Conservation (phyloP, 768 basidiomycete genomes). For the Lactifluus subvellereus region DNA sequence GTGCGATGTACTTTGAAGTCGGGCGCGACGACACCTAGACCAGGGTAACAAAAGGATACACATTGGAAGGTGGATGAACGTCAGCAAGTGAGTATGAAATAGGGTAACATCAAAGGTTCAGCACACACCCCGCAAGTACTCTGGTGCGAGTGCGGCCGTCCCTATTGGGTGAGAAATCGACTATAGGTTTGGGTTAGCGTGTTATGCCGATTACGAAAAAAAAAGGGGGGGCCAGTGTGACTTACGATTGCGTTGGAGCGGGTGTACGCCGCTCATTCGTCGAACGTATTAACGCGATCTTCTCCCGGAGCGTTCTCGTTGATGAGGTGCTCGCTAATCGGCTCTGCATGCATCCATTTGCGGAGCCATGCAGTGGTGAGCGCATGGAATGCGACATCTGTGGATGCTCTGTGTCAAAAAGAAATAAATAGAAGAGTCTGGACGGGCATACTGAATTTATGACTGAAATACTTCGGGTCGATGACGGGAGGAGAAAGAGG, state of each 20-base stretch:
- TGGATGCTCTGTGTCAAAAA: slow-evolving; percentile 14
- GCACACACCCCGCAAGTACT: slow-evolving; percentile 29
- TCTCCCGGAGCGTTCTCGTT: slow-evolving; percentile 15
- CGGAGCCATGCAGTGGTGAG: slow-evolving; percentile 21
- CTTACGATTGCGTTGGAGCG: slow-evolving; percentile 21
- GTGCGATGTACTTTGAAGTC: slow-evolving; percentile 40
- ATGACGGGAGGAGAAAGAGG: slow-evolving; percentile 35
- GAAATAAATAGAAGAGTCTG: background rate
- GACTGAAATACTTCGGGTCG: slow-evolving; percentile 38
- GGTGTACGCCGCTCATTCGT: slow-evolving; percentile 18
- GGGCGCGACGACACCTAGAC: slow-evolving; percentile 38
- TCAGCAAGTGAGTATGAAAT: too few species aligned
- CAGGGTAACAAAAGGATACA: too few species aligned
- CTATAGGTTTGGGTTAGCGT: background rate
- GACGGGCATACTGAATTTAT: slow-evolving; percentile 15
- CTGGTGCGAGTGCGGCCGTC: slow-evolving; percentile 39
- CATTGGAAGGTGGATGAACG: too few species aligned
- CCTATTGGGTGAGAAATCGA: slow-evolving; percentile 27
- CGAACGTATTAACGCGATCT: slow-evolving; percentile 14
- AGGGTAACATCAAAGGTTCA: background rate
- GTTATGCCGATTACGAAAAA: background rate
- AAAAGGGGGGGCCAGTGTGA: background rate
- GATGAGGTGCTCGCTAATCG: slow-evolving; percentile 13
- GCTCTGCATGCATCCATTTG: slow-evolving; percentile 22
- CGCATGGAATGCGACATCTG: slow-evolving; percentile 33